Base-by-base conservation (phyloP, 345 rosid species). In the Eutrema yunnanense region DNA sequence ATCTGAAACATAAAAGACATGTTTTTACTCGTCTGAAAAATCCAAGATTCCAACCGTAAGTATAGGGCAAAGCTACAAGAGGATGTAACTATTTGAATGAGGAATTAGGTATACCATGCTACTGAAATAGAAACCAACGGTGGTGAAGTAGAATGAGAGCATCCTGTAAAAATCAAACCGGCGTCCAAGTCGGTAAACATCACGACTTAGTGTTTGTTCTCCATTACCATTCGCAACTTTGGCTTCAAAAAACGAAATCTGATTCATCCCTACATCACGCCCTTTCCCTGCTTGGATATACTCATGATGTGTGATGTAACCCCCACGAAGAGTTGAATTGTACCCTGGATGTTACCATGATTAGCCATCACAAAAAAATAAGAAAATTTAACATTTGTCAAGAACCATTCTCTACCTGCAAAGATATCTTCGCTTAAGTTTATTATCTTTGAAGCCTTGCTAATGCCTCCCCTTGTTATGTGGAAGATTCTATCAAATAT, bases 271-370 rank as follows among this genome's bases (percentile, higher is more conserved):
- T 47, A 88, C 97, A 61, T 92, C 99, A 73, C 97, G 91, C 40
- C 98, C 99, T 77, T 96, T 96, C 47, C 99, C 99, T 50, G 90
- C 97, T 85, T 96, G 99, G 73, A 96, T 84, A 57, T 96, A 96
- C 78, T 96, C 99, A 72, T 96, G 92, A 78, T 96, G 99, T 16
- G 99, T 92, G 40, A 96, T 67, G 68, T 73, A 84, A 44, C 99
- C 99, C 59, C 90, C 92, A 9, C 96, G 97, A 32, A 92, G 83
- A 77, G 96, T 92, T 67, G 99, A 90, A 80, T 96, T 96, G 78
- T 64, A 90, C 46, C 99, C 99, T 92, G 83, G 43, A 78, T 52
- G 69, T 54, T 22, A 65, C 73, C 68, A 82, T 32, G 71, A 57
- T 82, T 74, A 81, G 42, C 69, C 49, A 78, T 67, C 66, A 56